These are phyloP conservation scores for Fusarium redolens DNA, from an alignment of 2,329 filamentous ascomycete genomes.

Conservation along the genomic window DNA sequence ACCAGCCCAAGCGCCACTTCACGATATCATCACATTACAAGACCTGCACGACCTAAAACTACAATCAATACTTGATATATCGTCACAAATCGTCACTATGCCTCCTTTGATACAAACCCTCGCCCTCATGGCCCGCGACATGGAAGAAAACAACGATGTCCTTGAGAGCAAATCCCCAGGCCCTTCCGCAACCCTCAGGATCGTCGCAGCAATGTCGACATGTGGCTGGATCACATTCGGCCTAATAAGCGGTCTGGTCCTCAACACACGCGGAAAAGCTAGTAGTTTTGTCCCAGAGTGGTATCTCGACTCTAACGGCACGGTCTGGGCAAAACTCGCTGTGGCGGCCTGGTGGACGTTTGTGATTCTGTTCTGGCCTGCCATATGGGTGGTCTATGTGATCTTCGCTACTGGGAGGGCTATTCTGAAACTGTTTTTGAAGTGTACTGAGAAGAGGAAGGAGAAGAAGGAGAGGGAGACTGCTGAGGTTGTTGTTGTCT, in stretches of 20 bases:
- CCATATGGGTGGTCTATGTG: conserved; percentile 75
- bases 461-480: neutral
- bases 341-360: conserved; percentile 47
- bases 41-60: neutral
- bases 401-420: conserved; percentile 68
- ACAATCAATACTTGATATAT: neutral
- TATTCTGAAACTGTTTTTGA: conserved; percentile 55
- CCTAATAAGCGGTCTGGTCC: conserved; percentile 47
- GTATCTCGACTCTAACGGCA: conserved; percentile 47
- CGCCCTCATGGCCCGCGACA: neutral
- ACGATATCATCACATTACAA: neutral
- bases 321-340: conserved; percentile 29
- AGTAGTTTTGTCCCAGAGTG: conserved; percentile 50
- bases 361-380: conserved; percentile 56
- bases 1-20: neutral
- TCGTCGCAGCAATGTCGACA: conserved; percentile 44
- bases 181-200: conserved; percentile 22
- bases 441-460: conserved; percentile 56
- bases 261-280: conserved; percentile 46
- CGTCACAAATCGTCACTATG: neutral
- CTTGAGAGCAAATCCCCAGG: conserved; percentile 16
- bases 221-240: conserved; percentile 49
- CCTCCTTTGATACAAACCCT: neutral
- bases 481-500: neutral
- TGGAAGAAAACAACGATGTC: neutral